Conservation (phyloP, 306 rosid species). For the Cyamopsis tetragonoloba region DNA sequence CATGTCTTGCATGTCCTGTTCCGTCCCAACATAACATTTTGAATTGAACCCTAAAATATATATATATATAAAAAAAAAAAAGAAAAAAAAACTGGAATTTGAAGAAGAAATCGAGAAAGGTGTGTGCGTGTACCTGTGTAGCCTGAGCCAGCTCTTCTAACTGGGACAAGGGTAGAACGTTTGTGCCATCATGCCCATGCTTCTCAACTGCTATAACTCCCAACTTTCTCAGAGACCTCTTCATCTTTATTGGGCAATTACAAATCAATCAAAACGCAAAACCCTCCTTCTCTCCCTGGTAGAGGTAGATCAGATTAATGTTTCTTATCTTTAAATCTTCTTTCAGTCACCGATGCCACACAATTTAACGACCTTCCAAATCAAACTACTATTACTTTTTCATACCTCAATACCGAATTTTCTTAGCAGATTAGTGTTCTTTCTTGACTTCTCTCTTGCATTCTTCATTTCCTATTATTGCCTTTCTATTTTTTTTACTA, state of each 20-base stretch:
- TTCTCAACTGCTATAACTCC: conserved; percentile 54
- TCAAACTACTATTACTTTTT: too few species aligned
- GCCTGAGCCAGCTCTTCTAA: conserved; percentile 77
- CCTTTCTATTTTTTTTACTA: too few species aligned
- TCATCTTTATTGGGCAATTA: conserved; percentile 34
- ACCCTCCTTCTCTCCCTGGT: neutral
- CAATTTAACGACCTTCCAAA: neutral
- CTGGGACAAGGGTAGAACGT: conserved; percentile 46
- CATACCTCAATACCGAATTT: too few species aligned
- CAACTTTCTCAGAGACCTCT: conserved; percentile 64
- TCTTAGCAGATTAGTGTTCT: too few species aligned
- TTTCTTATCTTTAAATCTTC: too few species aligned
- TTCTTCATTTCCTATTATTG: too few species aligned
- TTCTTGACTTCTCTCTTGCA: too few species aligned
- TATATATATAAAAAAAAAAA: too few species aligned
- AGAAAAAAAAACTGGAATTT: too few species aligned
- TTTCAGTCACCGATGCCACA: neutral
- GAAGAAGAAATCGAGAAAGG: too few species aligned
- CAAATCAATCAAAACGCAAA: neutral
- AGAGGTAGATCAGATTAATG: neutral
- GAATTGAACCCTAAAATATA: conserved; percentile 7
- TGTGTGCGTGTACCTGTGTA: conserved; percentile 54
- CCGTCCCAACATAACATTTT: neutral
- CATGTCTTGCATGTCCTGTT: conserved; percentile 78
- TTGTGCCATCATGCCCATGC: conserved; percentile 43